Evolutionary conservation across 1,284 basidiomycete genomes (phyloP).

Genomic region (Marasmius tenuissimus): DNA sequence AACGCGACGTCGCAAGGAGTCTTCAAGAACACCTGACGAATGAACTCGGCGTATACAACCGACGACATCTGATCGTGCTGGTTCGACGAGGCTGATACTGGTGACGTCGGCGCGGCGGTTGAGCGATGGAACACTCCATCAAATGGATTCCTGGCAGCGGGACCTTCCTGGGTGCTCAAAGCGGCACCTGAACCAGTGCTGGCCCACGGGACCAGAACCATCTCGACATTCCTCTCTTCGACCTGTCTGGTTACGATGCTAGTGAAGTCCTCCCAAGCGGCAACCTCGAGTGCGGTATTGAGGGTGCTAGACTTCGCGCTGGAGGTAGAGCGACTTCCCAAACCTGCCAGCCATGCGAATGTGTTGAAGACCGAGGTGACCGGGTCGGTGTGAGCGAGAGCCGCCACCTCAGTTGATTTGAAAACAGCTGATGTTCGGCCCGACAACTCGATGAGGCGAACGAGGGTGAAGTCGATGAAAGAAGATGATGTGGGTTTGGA

Average conservation of each 20-base stretch:
- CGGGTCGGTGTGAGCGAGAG: conserved; percentile 74
- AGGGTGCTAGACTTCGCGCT: conserved; percentile 30
- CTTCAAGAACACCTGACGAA: conserved; percentile 77
- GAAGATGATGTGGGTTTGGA: background rate
- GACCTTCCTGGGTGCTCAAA: conserved; percentile 11
- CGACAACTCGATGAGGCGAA: conserved; percentile 88
- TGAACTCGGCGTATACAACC: conserved; percentile 73
- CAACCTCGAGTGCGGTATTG: conserved; percentile 71
- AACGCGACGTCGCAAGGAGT: conserved; percentile 72
- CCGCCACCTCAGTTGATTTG: conserved; percentile 73
- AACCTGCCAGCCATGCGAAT: conserved; percentile 55
- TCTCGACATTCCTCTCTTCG: conserved; percentile 54
- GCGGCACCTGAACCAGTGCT: conserved; percentile 25
- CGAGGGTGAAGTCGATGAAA: conserved; percentile 52
- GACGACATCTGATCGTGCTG: conserved; percentile 46
- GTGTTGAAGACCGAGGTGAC: conserved; percentile 80
- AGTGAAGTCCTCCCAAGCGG: conserved; percentile 68
- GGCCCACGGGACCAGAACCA: conserved; percentile 84
- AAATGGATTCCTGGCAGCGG: conserved; percentile 48
- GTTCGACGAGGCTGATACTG: background rate
- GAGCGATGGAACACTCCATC: conserved; percentile 57
- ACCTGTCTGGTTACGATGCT: conserved; percentile 68
- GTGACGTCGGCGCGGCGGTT: conserved; percentile 16
- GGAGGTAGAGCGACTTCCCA: background rate
- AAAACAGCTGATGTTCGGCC: conserved; percentile 86